These are phyloP conservation scores for Cryptococcus amylolentus DNA, from an alignment of 1,284 basidiomycete species.

Conservation along the genomic window DNA sequence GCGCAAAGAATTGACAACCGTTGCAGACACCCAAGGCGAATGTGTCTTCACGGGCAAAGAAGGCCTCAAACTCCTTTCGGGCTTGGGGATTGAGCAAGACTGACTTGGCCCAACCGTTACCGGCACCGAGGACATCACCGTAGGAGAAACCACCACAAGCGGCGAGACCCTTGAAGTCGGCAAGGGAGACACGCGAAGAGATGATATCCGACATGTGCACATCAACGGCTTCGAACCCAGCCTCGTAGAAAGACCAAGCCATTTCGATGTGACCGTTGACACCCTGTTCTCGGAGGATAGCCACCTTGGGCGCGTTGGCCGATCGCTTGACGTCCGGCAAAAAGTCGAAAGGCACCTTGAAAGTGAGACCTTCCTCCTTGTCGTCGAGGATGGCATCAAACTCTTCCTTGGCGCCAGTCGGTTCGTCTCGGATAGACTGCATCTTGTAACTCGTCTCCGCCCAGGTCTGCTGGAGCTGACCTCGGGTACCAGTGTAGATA, in stretches of 20 bases:
- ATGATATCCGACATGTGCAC: constrained; percentile 99
- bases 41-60: constrained; percentile 75
- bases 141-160: constrained; percentile 99
- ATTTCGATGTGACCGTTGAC: constrained; percentile 98
- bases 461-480: constrained; percentile 78
- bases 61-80: constrained; percentile 68
- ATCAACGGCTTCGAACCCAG: constrained; percentile 91
- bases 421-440: constrained; percentile 85
- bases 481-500: constrained; percentile 66
- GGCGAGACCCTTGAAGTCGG: constrained; percentile 77
- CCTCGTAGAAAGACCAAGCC: constrained; percentile 92
- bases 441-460: constrained; percentile 91
- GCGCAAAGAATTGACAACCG: constrained; percentile 93
- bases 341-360: constrained; percentile 64
- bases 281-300: constrained; percentile 94
- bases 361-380: constrained; percentile 68
- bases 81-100: constrained; percentile 75
- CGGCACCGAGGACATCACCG: constrained; percentile 95
- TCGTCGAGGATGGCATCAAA: constrained; percentile 69
- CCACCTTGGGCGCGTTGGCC: constrained; percentile 71
- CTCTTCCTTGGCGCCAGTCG: constrained; percentile 73
- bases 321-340: constrained; percentile 46
- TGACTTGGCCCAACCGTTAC: constrained; percentile 96
- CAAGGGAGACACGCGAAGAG: constrained; percentile 62
- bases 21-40: constrained; percentile 97